These are phyloP conservation scores for Bipolaris victoriae DNA, from an alignment of 2,329 filamentous ascomycete species.

Conservation along the genomic window DNA sequence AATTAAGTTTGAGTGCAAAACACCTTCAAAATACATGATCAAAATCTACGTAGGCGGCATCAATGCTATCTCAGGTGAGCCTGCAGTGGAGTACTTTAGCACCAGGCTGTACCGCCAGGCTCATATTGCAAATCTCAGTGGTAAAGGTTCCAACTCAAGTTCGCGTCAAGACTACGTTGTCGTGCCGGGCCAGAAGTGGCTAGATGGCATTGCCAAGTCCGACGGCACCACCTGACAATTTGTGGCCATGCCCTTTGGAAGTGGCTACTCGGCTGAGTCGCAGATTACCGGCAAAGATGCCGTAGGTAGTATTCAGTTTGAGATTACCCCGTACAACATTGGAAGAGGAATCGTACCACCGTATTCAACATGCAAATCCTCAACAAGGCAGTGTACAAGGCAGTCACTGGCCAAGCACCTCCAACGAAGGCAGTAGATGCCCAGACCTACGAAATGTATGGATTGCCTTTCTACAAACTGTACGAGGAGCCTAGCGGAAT, in stretches of 20 bases:
- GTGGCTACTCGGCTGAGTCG: slow-evolving; percentile 54
- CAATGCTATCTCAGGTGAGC: slow-evolving; percentile 52
- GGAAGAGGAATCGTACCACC: slow-evolving; percentile 21
- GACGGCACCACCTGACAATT: slow-evolving; percentile 55
- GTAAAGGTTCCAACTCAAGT: neutral
- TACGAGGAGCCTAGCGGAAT: slow-evolving; percentile 40
- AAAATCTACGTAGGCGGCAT: slow-evolving; percentile 52
- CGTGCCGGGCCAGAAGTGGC: slow-evolving; percentile 49
- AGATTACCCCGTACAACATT: slow-evolving; percentile 44
- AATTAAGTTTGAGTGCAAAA: slow-evolving; percentile 42
- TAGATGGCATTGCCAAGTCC: slow-evolving; percentile 51
- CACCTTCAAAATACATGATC: slow-evolving; percentile 41
- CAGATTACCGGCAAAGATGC: slow-evolving; percentile 54
- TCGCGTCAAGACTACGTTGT: slow-evolving; percentile 54
- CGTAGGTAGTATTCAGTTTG: slow-evolving; percentile 54
- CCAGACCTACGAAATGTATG: slow-evolving; percentile 40
- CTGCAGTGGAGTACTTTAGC: neutral
- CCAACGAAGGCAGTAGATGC: slow-evolving; percentile 47
- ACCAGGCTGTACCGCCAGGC: slow-evolving; percentile 7
- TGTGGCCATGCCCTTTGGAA: slow-evolving; percentile 54
- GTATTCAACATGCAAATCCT: slow-evolving; percentile 53
- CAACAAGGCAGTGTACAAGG: slow-evolving; percentile 44
- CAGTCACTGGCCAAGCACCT: slow-evolving; percentile 46
- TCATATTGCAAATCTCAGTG: neutral
- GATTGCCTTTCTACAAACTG: slow-evolving; percentile 49